Conservation (phyloP, 768 basidiomycete genomes). For the Hericium coralloides region DNA sequence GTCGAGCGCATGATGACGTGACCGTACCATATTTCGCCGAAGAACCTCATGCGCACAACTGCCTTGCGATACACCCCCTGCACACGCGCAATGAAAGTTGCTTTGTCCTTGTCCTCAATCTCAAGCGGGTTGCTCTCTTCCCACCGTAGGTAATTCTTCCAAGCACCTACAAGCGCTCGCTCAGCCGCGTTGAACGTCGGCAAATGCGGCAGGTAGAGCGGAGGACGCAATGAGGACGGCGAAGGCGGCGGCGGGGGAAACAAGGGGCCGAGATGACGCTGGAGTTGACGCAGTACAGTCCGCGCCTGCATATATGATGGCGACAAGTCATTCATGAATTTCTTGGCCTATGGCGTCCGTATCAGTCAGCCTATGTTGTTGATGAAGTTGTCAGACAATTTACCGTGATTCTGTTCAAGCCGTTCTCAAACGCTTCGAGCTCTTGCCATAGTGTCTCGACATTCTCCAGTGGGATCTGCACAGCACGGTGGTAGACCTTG, state of each 20-base stretch:
- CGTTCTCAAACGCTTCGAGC: conserved; percentile 85
- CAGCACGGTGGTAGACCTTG: conserved; percentile 87
- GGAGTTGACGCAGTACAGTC: conserved; percentile 74
- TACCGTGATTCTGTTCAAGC: conserved; percentile 80
- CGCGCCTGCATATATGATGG: conserved; percentile 94
- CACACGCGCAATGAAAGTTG: conserved; percentile 57
- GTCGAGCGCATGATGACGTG: neutral
- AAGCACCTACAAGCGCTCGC: conserved; percentile 66
- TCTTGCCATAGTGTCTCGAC: conserved; percentile 92
- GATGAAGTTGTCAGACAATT: neutral
- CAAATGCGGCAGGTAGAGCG: conserved; percentile 54
- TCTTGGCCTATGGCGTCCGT: conserved; percentile 59
- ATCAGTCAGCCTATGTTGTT: neutral
- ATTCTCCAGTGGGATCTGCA: conserved; percentile 91
- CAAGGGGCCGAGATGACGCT: conserved; percentile 55
- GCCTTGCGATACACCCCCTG: conserved; percentile 85
- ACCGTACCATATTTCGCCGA: conserved; percentile 84
- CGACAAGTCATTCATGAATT: conserved; percentile 89
- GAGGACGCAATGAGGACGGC: conserved; percentile 24
- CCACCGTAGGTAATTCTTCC: conserved; percentile 93
- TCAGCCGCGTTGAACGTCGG: conserved; percentile 71
- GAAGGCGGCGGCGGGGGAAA: conserved; percentile 42
- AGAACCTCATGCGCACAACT: conserved; percentile 86
- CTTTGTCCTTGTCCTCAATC: conserved; percentile 76
- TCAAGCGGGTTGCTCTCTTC: conserved; percentile 93